Percentiles rank a stretch among this genome's conserved stretches.
phyloP scores from a whole-genome alignment of 2,329 filamentous ascomycete species.

The Penicillium freii region DNA sequence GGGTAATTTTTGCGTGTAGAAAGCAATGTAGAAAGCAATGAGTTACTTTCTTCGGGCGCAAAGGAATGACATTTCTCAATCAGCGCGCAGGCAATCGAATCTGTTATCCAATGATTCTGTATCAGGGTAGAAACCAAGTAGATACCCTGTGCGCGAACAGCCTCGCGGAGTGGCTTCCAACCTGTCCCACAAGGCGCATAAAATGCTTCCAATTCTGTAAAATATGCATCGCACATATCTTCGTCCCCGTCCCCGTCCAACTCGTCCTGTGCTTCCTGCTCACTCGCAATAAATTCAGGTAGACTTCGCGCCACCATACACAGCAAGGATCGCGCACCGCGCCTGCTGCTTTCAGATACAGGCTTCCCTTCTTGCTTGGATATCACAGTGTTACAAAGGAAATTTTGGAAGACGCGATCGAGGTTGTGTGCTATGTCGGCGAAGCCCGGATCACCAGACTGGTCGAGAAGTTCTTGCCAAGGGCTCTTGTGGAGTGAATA shows the following conservation, averaged over 20 bases:
- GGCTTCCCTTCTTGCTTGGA: conserved; percentile 3
- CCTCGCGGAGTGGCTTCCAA: conserved; percentile 43
- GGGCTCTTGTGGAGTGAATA: conserved; percentile 32
- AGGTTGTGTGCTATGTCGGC: conserved; percentile 37
- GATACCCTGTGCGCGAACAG: conserved; percentile 43
- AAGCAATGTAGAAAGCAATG: conserved; percentile 35
- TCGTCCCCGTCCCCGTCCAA: conserved; percentile 33
- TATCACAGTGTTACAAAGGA: conserved; percentile 36
- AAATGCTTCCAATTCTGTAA: conserved; percentile 42
- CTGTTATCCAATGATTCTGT: conserved; percentile 36
- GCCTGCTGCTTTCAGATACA: conserved; percentile 1
- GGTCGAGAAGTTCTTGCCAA: conserved; percentile 37
- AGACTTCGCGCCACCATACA: conserved; percentile 37
- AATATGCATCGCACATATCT: conserved; percentile 44
- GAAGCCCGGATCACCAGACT: conserved; percentile 34
- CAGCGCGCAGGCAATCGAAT: conserved; percentile 32
- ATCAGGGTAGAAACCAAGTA: conserved; percentile 39
- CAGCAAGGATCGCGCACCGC: conserved; percentile 38
- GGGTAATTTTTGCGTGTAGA: conserved; percentile 27
- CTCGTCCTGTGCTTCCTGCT: conserved; percentile 38
- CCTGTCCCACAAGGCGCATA: conserved; percentile 37
- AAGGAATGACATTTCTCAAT: conserved; percentile 32
- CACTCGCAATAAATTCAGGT: conserved; percentile 40
- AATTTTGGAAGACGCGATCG: conserved; percentile 37
- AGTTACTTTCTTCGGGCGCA: conserved; percentile 39